These are phyloP conservation scores for Punctularia strigosozonata DNA, from an alignment of 768 basidiomycete genomes.

Conservation along the genomic window DNA sequence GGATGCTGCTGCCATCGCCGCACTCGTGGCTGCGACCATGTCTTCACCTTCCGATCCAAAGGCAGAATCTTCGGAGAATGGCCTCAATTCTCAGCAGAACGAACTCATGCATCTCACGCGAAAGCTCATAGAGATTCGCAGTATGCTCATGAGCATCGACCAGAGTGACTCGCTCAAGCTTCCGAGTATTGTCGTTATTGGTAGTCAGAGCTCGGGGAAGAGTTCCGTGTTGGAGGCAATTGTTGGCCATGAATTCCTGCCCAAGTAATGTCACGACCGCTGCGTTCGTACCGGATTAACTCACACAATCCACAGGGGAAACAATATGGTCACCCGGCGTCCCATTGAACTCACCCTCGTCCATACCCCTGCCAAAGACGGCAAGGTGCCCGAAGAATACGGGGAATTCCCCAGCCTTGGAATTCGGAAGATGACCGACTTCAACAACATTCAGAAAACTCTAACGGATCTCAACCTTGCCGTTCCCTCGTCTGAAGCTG, in stretches of 20 bases:
- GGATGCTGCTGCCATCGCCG: conserved; percentile 56
- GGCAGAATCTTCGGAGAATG: conserved; percentile 20
- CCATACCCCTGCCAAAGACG: conserved; percentile 63
- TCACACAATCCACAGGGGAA: conserved; percentile 46
- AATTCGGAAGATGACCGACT: conserved; percentile 82
- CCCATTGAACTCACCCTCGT: conserved; percentile 97
- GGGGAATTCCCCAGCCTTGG: conserved; percentile 91
- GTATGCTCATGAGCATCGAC: conserved; percentile 91
- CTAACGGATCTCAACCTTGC: conserved; percentile 92
- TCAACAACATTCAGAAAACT: conserved; percentile 83
- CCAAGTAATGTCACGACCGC: too few relatives aligned
- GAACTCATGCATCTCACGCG: conserved; percentile 88
- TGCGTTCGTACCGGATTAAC: conserved; percentile 3
- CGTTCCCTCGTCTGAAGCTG: conserved; percentile 80
- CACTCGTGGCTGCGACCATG: conserved; percentile 66
- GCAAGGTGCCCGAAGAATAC: conserved; percentile 58
- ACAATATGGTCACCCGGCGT: conserved; percentile 98
- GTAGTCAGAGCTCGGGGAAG: conserved; percentile 97
- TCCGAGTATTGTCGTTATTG: conserved; percentile 96
- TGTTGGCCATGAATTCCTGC: conserved; percentile 95
- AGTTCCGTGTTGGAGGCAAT: conserved; percentile 95
- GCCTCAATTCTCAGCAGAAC: conserved; percentile 46
- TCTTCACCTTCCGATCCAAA: conserved; percentile 62
- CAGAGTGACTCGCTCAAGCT: conserved; percentile 90
- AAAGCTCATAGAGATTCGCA: conserved; percentile 93